Evolutionary conservation across 352 stramenopile genomes (phyloP).

Genomic region (Achlya hypogyna): DNA sequence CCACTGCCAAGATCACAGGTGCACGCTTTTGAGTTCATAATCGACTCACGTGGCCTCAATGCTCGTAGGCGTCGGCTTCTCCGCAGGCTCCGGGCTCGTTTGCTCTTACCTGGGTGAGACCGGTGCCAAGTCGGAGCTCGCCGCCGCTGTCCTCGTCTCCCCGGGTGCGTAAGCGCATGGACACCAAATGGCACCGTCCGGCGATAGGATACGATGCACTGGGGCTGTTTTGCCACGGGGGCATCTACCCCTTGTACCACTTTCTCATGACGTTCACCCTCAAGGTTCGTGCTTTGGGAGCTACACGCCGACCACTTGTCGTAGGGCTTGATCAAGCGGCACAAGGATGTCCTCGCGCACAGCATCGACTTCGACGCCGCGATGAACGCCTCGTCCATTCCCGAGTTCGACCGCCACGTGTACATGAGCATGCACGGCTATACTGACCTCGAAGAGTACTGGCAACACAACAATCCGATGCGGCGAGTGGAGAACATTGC

Average conservation of each 20-base stretch:
- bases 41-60: background rate
- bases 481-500: constrained; percentile 41
- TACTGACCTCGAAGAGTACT: constrained; percentile 50
- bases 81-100: constrained; percentile 54
- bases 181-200: background rate
- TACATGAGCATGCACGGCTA: constrained; percentile 79
- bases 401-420: constrained; percentile 65
- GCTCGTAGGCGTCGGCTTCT: constrained; percentile 45
- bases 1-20: constrained; percentile 38
- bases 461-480: constrained; percentile 69
- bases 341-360: constrained; percentile 32
- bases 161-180: constrained; percentile 22
- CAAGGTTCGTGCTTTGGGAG: constrained; percentile 23
- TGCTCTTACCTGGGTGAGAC: constrained; percentile 66
- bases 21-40: background rate
- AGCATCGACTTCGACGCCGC: constrained; percentile 42
- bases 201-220: constrained; percentile 47
- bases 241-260: constrained; percentile 61
- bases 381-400: constrained; percentile 41
- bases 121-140: constrained; percentile 37
- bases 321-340: constrained; percentile 40
- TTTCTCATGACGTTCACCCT: constrained; percentile 71
- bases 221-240: constrained; percentile 58
- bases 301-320: background rate
- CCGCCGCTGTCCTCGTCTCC: constrained; percentile 56